Evolutionary conservation across 2,329 filamentous ascomycete genomes (phyloP), one percentile per base, ranked within the genome.

Genomic region (Gaeumannomyces sp.): DNA sequence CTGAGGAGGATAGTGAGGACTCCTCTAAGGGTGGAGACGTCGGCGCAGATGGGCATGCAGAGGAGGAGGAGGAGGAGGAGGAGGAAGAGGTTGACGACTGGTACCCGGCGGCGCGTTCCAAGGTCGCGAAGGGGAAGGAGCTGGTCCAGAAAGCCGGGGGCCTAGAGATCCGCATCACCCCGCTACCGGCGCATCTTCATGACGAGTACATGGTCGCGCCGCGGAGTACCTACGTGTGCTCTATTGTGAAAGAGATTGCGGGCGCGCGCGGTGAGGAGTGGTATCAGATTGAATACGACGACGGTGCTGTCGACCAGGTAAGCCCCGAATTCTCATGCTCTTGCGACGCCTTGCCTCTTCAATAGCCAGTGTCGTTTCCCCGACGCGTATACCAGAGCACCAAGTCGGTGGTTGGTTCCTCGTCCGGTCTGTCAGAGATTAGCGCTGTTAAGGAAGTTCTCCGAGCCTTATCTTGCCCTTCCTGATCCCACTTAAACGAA

Each of bases 221-320:
- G 22, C 65, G 65, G 3, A 70, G 67, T 61, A 35, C 65, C 65
- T 70, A 68, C 33, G 66, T 71, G n/a, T 33, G 50, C 13, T 38
- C 50, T 3, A 61, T 71, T 1, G 38, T 66, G 19, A 29, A 63
- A 19, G 60, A 64, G 7, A 38, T 64, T 16, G 38, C 29, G 4
- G 25, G 57, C 8, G 35, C 60, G 0, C 64, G 63, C 0, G 68
- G 67, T 1, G 60, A 68, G 19, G 59, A 67, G 8, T 66, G 66
- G 29, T 71, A 64, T 45, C 63, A 64, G 8, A 25, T 70, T 16
- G 68, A 69, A 53, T 68, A 60, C 31, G 70, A 71, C 38, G 69
- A 70, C 59, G 67, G 68, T 4, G 45, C 57, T 22, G 45, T 45
- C 7, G 62, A 45, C 1, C 62, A 70, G 62, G 70, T 71, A 60